Conservation (phyloP, 768 basidiomycete genomes). For the Tylopilus vinaceipallidus region DNA sequence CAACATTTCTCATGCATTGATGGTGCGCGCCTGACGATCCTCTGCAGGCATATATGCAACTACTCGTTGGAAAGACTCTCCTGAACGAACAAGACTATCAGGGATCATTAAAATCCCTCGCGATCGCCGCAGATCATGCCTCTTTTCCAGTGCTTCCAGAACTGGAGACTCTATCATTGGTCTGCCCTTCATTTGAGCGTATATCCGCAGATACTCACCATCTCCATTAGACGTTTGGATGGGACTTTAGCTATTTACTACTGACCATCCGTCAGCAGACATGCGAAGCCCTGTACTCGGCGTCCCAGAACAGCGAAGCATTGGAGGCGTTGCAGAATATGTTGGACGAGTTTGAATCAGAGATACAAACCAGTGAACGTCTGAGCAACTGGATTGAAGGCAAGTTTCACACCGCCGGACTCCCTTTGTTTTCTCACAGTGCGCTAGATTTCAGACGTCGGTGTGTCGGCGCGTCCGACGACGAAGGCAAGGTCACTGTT, state of each 20-base stretch:
- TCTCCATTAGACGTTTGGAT: background rate
- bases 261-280: background rate
- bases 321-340: background rate
- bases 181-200: background rate
- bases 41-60: background rate
- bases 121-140: background rate
- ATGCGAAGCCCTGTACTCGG: background rate
- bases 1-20: background rate
- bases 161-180: background rate
- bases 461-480: background rate
- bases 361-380: background rate
- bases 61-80: background rate
- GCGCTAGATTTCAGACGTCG: background rate
- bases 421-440: too few species aligned
- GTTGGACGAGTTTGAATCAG: background rate
- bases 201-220: background rate
- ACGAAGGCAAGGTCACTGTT: too few species aligned
- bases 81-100: background rate
- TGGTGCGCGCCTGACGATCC: background rate
- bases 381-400: too few species aligned
- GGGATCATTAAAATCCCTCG: background rate
- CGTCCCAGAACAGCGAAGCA: background rate
- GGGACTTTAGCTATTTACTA: background rate
- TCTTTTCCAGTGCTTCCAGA: background rate
- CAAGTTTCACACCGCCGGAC: too few species aligned